Evolutionary conservation across 371 early-diverging fungal species (phyloP).

Genomic region (Mortierella sp.): DNA sequence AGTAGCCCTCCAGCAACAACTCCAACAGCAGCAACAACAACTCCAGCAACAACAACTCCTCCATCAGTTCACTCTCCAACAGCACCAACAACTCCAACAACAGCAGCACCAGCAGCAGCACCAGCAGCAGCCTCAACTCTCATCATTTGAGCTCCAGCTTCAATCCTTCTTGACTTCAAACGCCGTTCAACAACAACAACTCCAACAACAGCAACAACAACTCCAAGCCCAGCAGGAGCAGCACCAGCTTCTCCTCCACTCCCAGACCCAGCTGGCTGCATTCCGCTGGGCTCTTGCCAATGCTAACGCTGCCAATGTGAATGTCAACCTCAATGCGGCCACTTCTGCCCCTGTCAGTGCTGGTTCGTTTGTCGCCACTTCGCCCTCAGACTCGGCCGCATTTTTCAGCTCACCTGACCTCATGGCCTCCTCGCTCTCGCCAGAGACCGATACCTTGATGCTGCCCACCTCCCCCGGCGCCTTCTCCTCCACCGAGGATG

Average conservation of each 20-base stretch:
- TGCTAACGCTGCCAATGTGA: constrained; percentile 28
- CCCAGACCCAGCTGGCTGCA: constrained; percentile 48
- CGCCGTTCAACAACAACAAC: constrained; percentile 46
- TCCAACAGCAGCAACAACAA: constrained; percentile 37
- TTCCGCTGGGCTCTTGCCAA: constrained; percentile 52
- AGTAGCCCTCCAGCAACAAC: constrained; percentile 31
- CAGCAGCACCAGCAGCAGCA: constrained; percentile 39
- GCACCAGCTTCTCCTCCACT: constrained; percentile 45
- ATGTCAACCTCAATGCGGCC: constrained; percentile 14
- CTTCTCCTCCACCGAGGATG: constrained; percentile 42
- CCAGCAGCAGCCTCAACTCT: constrained; percentile 37
- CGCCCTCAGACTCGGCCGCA: constrained; percentile 43
- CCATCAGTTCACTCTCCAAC: constrained; percentile 8
- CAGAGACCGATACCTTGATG: constrained; percentile 46
- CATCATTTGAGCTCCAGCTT: constrained; percentile 41
- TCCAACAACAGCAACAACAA: constrained; percentile 48
- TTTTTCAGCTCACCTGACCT: constrained; percentile 53
- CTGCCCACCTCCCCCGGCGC: constrained; percentile 52
- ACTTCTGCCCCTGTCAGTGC: constrained; percentile 15
- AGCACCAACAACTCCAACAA: constrained; percentile 42
- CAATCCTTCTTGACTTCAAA: constrained; percentile 40
- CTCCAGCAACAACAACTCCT: constrained; percentile 34
- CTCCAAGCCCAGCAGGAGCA: constrained; percentile 45
- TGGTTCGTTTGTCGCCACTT: constrained; percentile 45
- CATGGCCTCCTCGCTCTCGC: constrained; percentile 49